Evolutionary conservation across 208 protist genomes (phyloP).

Genomic region (Acanthamoeba castellanii): DNA sequence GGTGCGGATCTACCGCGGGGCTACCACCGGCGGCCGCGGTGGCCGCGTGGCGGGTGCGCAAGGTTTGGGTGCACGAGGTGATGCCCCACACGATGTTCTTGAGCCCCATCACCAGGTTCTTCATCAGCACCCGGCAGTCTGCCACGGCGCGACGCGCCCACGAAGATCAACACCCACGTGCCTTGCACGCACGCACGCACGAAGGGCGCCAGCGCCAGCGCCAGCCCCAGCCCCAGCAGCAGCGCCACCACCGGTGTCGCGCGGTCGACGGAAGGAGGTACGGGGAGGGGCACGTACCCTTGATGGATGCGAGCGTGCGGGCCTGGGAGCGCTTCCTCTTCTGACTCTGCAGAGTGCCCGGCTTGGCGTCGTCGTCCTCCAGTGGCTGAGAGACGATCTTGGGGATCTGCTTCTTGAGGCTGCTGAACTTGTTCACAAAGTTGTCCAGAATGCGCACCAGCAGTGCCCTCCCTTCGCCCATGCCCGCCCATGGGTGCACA

Average conservation of each 20-base stretch:
- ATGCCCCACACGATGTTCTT: conserved; percentile 90
- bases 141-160: background rate
- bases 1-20: background rate
- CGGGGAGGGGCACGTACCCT: conserved; percentile 35
- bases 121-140: conserved; percentile 86
- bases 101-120: conserved; percentile 89
- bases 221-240: background rate
- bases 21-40: conserved; percentile 33
- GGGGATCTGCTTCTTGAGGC: conserved; percentile 77
- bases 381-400: conserved; percentile 34
- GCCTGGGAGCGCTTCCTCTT: background rate
- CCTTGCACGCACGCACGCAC: too few species aligned
- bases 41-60: conserved; percentile 14
- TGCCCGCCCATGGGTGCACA: background rate
- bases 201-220: too few species aligned
- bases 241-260: too few species aligned
- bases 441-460: conserved; percentile 89
- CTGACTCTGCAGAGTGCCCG: conserved; percentile 26
- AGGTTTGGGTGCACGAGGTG: background rate
- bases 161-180: too few species aligned
- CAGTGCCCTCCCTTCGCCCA: conserved; percentile 82
- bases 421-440: conserved; percentile 90
- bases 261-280: background rate
- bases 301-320: conserved; percentile 34
- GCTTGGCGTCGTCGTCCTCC: conserved; percentile 10